Conservation (phyloP, 2,329 filamentous ascomycete species). For the Hysterium pulicare region DNA sequence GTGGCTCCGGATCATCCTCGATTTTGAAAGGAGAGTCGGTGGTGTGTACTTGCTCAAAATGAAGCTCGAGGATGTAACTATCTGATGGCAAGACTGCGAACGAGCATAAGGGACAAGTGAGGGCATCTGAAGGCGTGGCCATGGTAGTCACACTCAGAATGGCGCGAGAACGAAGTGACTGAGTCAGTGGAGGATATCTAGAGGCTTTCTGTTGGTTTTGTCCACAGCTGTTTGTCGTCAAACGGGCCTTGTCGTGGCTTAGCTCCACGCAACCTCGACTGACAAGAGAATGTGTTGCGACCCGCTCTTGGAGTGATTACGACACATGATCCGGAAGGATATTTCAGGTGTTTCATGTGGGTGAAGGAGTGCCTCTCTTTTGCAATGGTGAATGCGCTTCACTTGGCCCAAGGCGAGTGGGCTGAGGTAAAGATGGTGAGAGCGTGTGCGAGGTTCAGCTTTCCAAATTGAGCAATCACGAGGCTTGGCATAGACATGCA, state of each 20-base stretch:
- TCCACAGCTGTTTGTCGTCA: too few relatives aligned
- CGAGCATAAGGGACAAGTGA: conserved; percentile 36
- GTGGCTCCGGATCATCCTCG: conserved; percentile 22
- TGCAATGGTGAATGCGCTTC: too few relatives aligned
- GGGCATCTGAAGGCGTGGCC: conserved; percentile 16
- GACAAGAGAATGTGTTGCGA: neutral
- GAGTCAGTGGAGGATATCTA: neutral
- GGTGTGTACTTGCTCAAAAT: conserved; percentile 40
- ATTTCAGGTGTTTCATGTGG: too few relatives aligned
- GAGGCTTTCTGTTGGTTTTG: neutral
- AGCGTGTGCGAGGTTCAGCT: too few relatives aligned
- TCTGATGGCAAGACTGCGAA: conserved; percentile 25
- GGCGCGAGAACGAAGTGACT: neutral
- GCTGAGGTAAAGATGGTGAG: too few relatives aligned
- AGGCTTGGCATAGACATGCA: too few relatives aligned
- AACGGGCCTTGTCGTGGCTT: neutral
- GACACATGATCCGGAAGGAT: too few relatives aligned
- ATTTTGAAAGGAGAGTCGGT: conserved; percentile 36
- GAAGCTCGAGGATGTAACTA: conserved; percentile 35
- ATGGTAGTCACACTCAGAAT: conserved; percentile 8
- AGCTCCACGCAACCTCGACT: neutral
- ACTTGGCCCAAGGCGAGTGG: too few relatives aligned
- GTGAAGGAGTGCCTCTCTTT: too few relatives aligned
- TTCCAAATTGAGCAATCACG: too few relatives aligned
- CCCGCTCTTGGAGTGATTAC: neutral